A percentile compares a stretch with the other conserved stretches of the same genome.
These are phyloP conservation scores for Crepidotus variabilis DNA, from an alignment of 768 basidiomycete genomes.

Conservation along the genomic window DNA sequence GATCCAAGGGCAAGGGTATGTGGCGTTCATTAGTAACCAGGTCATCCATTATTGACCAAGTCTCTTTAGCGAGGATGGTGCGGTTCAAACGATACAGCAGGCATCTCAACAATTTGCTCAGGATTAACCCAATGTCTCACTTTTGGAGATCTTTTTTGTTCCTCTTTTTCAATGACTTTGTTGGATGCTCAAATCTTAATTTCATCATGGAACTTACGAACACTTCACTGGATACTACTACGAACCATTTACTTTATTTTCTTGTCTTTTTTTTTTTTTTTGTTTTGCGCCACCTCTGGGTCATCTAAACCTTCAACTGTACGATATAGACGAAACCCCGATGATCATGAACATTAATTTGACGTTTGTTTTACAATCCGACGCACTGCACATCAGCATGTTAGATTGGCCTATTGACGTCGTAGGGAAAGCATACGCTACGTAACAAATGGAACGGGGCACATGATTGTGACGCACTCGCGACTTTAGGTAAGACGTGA, in stretches of 20 bases:
- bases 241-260: not conserved
- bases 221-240: not conserved
- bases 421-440: not conserved
- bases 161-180: not conserved
- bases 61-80: conserved; percentile 22
- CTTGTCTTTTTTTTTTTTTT: not conserved
- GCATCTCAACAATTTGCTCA: conserved; percentile 32
- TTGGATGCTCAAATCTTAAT: not conserved
- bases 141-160: not conserved
- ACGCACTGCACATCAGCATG: not conserved
- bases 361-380: not conserved
- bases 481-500: too few species aligned
- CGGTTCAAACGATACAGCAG: conserved; percentile 26
- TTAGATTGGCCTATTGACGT: not conserved
- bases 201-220: not conserved
- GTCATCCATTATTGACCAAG: not conserved
- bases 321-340: not conserved
- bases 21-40: not conserved
- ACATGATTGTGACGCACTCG: too few species aligned
- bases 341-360: not conserved
- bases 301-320: not conserved
- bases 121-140: conserved; percentile 10
- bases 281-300: not conserved
- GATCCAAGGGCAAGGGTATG: conserved; percentile 36
- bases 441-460: not conserved